phyloP scores from a whole-genome alignment of 139 green algal genomes.

The Chlamydomonas sp. region DNA sequence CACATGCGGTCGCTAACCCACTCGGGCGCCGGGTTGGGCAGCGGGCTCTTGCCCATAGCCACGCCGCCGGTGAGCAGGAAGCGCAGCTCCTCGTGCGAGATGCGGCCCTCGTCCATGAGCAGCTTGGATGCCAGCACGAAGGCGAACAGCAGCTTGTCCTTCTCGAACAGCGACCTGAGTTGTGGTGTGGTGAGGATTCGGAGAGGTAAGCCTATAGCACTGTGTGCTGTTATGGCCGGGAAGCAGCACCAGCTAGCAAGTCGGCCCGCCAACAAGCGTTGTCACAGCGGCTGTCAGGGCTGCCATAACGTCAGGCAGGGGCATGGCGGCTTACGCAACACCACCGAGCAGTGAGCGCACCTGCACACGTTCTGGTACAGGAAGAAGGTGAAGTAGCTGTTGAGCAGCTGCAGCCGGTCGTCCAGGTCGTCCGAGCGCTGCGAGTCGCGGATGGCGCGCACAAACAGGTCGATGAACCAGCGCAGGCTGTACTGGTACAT shows the following conservation, averaged over 20 bases:
- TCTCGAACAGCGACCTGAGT: conserved; percentile 83
- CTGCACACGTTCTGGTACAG: conserved; percentile 84
- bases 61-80: conserved; percentile 84
- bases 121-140: conserved; percentile 69
- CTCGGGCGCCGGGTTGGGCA: conserved; percentile 66
- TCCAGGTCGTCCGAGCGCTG: conserved; percentile 65
- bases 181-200: neutral
- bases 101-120: conserved; percentile 52
- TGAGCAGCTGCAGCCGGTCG: conserved; percentile 67
- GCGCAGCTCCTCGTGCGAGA: conserved; percentile 66
- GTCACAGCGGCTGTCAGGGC: too few relatives aligned
- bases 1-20: conserved; percentile 77
- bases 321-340: neutral
- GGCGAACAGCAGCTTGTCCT: conserved; percentile 90
- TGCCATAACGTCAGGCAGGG: neutral
- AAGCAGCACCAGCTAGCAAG: too few relatives aligned
- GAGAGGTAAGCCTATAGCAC: neutral
- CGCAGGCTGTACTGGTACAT: conserved; percentile 82
- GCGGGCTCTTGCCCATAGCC: conserved; percentile 65
- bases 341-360: conserved; percentile 18
- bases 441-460: conserved; percentile 62
- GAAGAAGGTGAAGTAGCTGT: conserved; percentile 79
- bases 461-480: conserved; percentile 80
- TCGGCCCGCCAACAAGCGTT: too few relatives aligned
- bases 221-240: neutral